Base-by-base conservation (phyloP, 2,329 filamentous ascomycete species). In the Epichloe bromicola region DNA sequence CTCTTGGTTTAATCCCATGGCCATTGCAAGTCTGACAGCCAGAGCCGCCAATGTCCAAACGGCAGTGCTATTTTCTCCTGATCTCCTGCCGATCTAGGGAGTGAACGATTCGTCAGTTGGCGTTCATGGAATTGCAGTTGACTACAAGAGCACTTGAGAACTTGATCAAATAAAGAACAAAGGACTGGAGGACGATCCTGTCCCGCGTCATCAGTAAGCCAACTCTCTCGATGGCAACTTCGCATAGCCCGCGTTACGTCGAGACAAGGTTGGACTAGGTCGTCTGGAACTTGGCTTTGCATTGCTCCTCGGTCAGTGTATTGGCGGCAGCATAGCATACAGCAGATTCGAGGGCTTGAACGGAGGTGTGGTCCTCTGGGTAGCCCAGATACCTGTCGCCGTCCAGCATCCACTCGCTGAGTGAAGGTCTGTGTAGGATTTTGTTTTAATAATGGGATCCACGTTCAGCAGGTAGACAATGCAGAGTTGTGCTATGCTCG, bases 131-230 rank as follows among this genome's bases (percentile, higher is more conserved):
- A 26, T 10, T 51, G 36, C 39, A 26, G 5, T 12, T 1, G 5
- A 42, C 17, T 43, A 12, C 15, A 26, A 26, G 5, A 26, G 23
- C 17, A 41, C 15, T 26, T 15, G 11, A 39, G 5, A 2, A 36
- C 54, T 44, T 40, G n/a, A 54, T 53, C 38, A 56, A 48, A 49
- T 64, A 65, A 20, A 65, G 48, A 19, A 64, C 55, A 51, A 65
- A 65, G 1, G 61, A 61, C 38, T 64, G 61, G 2, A 64, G 54
- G 17, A 61, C 55, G 5, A 59, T 59, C 1, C 59, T 59, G 42
- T 63, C 60, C n/a, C 49, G 48, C 6, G 61, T 62, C 1, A 57
- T 56, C 0, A 64, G 49, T 7, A 63, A 36, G 1, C 54, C 54
- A 6, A 60, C 56, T 14, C 46, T 49, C 26, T 60, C 60, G 2